Conservation (phyloP, 2,329 filamentous ascomycete genomes). For the Paraphoma sp. region DNA sequence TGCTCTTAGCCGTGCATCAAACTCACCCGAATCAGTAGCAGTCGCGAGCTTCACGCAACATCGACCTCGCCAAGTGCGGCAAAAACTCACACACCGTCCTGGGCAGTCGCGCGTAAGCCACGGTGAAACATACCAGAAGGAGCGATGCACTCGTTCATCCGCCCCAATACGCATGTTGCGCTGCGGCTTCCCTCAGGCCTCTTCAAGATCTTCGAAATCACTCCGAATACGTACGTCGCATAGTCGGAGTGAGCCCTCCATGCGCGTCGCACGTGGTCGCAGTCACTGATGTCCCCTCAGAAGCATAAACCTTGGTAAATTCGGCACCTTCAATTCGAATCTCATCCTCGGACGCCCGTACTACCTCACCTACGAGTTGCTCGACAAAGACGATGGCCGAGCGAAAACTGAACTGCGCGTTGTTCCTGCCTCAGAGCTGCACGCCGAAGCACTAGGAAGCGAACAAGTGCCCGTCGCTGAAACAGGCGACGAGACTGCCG, state of each 20-base stretch:
- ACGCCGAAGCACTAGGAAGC: constrained; percentile 74
- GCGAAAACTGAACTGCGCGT: constrained; percentile 75
- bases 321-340: constrained; percentile 88
- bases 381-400: constrained; percentile 70
- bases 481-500: constrained; percentile 38
- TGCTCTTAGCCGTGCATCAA: background rate
- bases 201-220: constrained; percentile 64
- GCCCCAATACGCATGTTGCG: constrained; percentile 59
- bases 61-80: background rate
- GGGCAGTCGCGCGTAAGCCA: constrained; percentile 14
- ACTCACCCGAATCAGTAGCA: background rate
- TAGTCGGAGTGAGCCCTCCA: constrained; percentile 41
- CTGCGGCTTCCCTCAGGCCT: constrained; percentile 65
- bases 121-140: constrained; percentile 3
- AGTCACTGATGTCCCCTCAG: constrained; percentile 54
- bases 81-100: background rate
- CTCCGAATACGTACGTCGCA: constrained; percentile 68
- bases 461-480: constrained; percentile 52
- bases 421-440: constrained; percentile 80
- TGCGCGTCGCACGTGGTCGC: background rate
- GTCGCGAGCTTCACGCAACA: background rate
- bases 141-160: constrained; percentile 55
- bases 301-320: constrained; percentile 88
- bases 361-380: constrained; percentile 88
- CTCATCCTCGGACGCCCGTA: constrained; percentile 90